phyloP scores from a whole-genome alignment of 768 basidiomycete species.

The Termitomyces sp. region DNA sequence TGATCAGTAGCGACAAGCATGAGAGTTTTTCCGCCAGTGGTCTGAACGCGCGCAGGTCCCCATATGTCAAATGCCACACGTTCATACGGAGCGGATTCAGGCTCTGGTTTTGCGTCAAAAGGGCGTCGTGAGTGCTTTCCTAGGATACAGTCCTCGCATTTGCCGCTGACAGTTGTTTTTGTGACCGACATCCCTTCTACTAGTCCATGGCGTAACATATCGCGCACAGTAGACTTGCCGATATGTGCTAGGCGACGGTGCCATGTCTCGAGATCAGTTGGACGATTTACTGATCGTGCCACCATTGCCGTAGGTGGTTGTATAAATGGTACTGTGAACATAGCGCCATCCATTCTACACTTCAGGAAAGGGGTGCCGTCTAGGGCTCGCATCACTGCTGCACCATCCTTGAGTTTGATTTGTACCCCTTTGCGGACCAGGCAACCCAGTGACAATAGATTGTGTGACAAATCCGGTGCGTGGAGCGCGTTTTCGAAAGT shows the following conservation, averaged over 20 bases:
- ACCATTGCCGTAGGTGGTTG: no score
- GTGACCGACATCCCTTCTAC: background rate
- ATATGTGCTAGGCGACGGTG: background rate
- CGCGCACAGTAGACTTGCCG: background rate
- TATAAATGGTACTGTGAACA: no score
- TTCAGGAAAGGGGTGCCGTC: no score
- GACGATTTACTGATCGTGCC: no score
- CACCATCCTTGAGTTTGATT: no score
- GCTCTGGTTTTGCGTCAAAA: background rate
- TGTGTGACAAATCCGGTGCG: no score
- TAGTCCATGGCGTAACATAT: background rate
- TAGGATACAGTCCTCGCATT: background rate
- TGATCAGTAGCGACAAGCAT: background rate
- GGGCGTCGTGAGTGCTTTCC: background rate
- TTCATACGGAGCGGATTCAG: background rate
- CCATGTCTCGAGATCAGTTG: background rate
- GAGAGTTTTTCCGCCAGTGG: background rate
- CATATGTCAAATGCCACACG: background rate
- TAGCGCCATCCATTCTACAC: no score
- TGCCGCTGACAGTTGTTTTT: background rate
- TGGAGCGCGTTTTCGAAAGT: no score
- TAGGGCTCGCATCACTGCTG: no score
- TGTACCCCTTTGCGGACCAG: no score
- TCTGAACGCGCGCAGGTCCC: background rate
- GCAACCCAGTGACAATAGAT: no score